These are phyloP conservation scores for Fusarium coffeatum DNA, from an alignment of 2,329 filamentous ascomycete genomes.

Conservation along the genomic window DNA sequence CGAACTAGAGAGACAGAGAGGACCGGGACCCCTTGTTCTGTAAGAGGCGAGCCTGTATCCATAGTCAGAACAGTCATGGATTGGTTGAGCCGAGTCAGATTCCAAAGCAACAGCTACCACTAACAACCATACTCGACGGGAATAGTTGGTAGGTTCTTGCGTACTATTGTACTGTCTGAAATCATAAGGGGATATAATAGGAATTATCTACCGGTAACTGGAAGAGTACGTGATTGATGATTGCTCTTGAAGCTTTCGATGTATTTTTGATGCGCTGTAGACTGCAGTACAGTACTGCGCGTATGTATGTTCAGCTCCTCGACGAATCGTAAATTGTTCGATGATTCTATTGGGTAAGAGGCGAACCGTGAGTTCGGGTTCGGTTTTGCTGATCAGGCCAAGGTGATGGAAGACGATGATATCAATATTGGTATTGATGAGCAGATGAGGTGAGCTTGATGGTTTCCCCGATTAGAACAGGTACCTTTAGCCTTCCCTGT, in stretches of 20 bases:
- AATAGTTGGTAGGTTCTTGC: not conserved
- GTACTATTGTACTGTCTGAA: not conserved
- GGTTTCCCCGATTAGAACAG: slow-evolving; percentile 15
- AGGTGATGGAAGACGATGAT: slow-evolving; percentile 7
- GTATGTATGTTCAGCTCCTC: not conserved
- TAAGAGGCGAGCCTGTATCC: not conserved
- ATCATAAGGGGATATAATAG: not conserved
- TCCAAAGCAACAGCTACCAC: not conserved
- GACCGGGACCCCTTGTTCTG: slow-evolving; percentile 15
- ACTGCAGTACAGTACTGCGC: not conserved
- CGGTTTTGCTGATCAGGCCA: slow-evolving; percentile 15
- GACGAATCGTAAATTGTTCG: not conserved
- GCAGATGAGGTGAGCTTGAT: slow-evolving; percentile 22
- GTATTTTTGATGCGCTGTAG: not conserved
- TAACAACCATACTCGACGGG: not conserved
- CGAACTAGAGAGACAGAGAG: slow-evolving; percentile 24
- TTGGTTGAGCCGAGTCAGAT: not conserved
- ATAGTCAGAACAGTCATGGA: slow-evolving; percentile 9
- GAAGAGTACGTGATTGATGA: not conserved
- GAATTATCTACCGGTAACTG: not conserved
- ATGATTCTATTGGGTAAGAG: slow-evolving; percentile 14
- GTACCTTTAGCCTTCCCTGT: not conserved
- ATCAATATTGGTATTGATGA: slow-evolving; percentile 7
- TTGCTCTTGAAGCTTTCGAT: not conserved
- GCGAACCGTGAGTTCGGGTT: slow-evolving; percentile 16